Conservation (phyloP, 495 filamentous ascomycete species). For the Penicillium manginii region DNA sequence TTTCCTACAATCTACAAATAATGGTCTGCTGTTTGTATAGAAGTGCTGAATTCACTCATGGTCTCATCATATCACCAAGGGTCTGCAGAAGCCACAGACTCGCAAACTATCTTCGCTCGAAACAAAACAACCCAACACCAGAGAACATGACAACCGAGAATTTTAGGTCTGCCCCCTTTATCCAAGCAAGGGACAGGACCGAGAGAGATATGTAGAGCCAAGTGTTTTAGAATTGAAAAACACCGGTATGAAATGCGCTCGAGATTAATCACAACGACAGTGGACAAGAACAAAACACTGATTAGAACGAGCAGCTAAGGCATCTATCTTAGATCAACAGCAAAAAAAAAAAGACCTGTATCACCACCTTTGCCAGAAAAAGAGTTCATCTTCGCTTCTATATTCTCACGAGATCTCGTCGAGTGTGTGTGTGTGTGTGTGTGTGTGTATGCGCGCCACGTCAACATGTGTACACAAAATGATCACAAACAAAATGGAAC, state of each 20-base stretch:
- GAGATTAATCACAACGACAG: background rate
- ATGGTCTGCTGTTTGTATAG: background rate
- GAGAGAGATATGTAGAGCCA: background rate
- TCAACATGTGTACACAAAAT: slow-evolving; percentile 9
- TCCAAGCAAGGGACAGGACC: slow-evolving; percentile 15
- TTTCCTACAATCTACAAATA: background rate
- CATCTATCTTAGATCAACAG: background rate
- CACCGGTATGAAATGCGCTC: slow-evolving; percentile 3
- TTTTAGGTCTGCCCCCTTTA: slow-evolving; percentile 25
- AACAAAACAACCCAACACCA: slow-evolving; percentile 11
- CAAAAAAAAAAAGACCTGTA: background rate
- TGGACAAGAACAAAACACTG: background rate
- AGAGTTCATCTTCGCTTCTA: slow-evolving; percentile 3
- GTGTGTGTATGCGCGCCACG: slow-evolving; percentile 1
- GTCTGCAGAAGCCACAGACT: slow-evolving; percentile 1
- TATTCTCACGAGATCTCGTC: slow-evolving; percentile 7
- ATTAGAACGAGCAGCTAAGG: background rate
- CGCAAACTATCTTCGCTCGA: slow-evolving; percentile 11
- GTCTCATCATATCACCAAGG: slow-evolving; percentile 7
- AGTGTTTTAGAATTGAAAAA: background rate
- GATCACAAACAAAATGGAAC: slow-evolving; percentile 5
- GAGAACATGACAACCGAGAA: slow-evolving; percentile 3
- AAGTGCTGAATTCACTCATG: slow-evolving; percentile 9
- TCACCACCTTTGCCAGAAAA: background rate
- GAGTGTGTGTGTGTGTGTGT: background rate